phyloP scores from a whole-genome alignment of 768 basidiomycete species.

The Crassisporium funariophilum region DNA sequence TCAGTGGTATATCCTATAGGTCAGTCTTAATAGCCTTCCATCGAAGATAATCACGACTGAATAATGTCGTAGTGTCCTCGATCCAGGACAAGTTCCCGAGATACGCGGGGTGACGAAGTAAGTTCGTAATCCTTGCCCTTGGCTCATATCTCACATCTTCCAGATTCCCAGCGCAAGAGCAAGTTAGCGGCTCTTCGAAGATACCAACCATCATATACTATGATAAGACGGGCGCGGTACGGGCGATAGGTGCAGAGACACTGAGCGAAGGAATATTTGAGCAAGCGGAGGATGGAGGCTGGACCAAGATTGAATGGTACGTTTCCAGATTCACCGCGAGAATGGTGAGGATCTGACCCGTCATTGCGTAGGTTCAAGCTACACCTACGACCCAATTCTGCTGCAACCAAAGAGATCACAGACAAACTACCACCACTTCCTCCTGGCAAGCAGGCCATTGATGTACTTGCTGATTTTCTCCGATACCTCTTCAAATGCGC shows the following conservation, averaged over 20 bases:
- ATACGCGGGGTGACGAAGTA: slow-evolving; percentile 29
- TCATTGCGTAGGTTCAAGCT: slow-evolving; percentile 36
- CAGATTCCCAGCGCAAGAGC: slow-evolving; percentile 23
- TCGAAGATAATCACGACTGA: no score
- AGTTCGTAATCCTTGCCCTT: background rate
- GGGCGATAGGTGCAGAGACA: slow-evolving; percentile 49
- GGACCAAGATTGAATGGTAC: slow-evolving; percentile 45
- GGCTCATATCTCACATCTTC: background rate
- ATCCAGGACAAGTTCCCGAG: slow-evolving; percentile 27
- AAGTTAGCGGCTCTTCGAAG: slow-evolving; percentile 38
- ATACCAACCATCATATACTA: slow-evolving; percentile 54
- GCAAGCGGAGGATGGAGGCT: slow-evolving; percentile 43
- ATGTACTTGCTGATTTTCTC: slow-evolving; percentile 54
- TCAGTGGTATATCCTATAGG: no score
- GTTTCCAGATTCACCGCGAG: background rate
- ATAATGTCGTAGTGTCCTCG: slow-evolving; percentile 27
- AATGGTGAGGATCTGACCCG: slow-evolving; percentile 2
- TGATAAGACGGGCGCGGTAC: slow-evolving; percentile 37
- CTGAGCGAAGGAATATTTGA: slow-evolving; percentile 39
- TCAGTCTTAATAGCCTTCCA: no score
- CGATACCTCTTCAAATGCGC: slow-evolving; percentile 48
- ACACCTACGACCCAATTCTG: slow-evolving; percentile 31
- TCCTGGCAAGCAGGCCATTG: slow-evolving; percentile 36
- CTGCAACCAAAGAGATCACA: slow-evolving; percentile 1
- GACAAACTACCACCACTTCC: slow-evolving; percentile 42